Conservation (phyloP, 2,329 filamentous ascomycete genomes). For the Fusarium nygamai region DNA sequence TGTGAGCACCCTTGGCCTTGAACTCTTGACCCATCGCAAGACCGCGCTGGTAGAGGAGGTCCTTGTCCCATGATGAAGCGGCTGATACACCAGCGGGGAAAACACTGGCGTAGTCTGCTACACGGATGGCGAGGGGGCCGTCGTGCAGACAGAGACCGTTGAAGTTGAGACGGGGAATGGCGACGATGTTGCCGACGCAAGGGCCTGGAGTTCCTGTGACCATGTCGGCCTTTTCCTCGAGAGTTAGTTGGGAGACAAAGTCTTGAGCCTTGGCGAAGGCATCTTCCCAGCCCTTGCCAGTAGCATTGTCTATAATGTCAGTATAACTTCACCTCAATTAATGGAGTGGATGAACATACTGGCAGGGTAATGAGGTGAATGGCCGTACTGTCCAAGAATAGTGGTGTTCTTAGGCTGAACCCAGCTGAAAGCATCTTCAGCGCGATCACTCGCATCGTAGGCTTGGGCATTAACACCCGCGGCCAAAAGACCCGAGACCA, state of each 20-base stretch:
- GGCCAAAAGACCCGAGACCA: constrained; percentile 53
- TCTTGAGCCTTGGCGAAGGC: constrained; percentile 50
- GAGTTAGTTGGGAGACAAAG: constrained; percentile 44
- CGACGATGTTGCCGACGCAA: constrained; percentile 49
- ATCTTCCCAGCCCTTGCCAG: constrained; percentile 50
- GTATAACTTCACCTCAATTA: neutral
- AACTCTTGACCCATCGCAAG: constrained; percentile 66
- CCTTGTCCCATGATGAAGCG: constrained; percentile 71
- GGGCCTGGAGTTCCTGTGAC: constrained; percentile 49
- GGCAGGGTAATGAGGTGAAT: constrained; percentile 51
- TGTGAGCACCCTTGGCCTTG: constrained; percentile 76
- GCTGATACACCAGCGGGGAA: constrained; percentile 71
- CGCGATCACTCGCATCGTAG: constrained; percentile 38
- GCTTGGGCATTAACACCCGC: constrained; percentile 42
- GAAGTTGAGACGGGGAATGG: constrained; percentile 54
- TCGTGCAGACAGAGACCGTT: constrained; percentile 55
- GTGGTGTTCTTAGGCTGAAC: constrained; percentile 55
- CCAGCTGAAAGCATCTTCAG: constrained; percentile 48
- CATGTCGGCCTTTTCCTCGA: constrained; percentile 47
- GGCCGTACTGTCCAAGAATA: constrained; percentile 52
- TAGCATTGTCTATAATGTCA: constrained; percentile 48
- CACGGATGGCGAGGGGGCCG: constrained; percentile 46
- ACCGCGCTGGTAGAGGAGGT: constrained; percentile 73
- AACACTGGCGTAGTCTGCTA: constrained; percentile 56
- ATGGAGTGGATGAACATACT: constrained; percentile 43